These are phyloP conservation scores for Blepharisma stoltei DNA, from an alignment of 73 alveolate species.

Conservation along the genomic window DNA sequence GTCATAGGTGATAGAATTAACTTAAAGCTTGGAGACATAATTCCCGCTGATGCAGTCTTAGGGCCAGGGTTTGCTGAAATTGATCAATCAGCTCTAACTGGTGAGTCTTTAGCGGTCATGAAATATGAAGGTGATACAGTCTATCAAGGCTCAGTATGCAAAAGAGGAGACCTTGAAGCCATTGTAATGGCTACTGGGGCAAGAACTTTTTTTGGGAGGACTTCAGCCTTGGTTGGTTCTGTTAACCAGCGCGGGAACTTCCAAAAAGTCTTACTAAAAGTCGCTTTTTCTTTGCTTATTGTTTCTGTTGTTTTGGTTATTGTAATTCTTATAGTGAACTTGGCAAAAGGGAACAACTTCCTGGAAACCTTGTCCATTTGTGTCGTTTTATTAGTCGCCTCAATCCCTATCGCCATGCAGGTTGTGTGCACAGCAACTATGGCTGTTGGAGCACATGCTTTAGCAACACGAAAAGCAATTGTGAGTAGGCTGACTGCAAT, in stretches of 20 bases:
- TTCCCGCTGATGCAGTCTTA: conserved; percentile 48
- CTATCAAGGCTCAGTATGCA: conserved; percentile 27
- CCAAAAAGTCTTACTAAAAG: conserved; percentile 30
- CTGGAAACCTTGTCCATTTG: conserved; percentile 24
- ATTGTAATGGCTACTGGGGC: conserved; percentile 32
- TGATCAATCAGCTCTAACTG: conserved; percentile 31
- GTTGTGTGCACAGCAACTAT: conserved; percentile 33
- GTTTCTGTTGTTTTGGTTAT: conserved; percentile 1
- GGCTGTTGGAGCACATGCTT: conserved; percentile 55
- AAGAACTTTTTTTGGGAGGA: conserved; percentile 34
- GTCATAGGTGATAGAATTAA: conserved; percentile 47
- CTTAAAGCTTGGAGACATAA: conserved; percentile 40
- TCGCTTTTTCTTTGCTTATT: neutral
- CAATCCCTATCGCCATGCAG: conserved; percentile 36
- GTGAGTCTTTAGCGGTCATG: conserved; percentile 34
- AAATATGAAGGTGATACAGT: conserved; percentile 25
- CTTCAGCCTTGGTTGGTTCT: conserved; percentile 26
- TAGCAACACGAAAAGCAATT: conserved; percentile 61
- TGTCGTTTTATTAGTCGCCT: conserved; percentile 31
- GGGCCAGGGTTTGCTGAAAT: conserved; percentile 39
- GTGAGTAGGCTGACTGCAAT: conserved; percentile 76
- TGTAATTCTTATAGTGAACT: neutral
- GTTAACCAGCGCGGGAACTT: conserved; percentile 34
- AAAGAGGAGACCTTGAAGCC: conserved; percentile 18
- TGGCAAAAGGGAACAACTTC: conserved; percentile 30